Base-by-base conservation (phyloP, 1,284 basidiomycete species). In the Mycosarcoma maydis region DNA sequence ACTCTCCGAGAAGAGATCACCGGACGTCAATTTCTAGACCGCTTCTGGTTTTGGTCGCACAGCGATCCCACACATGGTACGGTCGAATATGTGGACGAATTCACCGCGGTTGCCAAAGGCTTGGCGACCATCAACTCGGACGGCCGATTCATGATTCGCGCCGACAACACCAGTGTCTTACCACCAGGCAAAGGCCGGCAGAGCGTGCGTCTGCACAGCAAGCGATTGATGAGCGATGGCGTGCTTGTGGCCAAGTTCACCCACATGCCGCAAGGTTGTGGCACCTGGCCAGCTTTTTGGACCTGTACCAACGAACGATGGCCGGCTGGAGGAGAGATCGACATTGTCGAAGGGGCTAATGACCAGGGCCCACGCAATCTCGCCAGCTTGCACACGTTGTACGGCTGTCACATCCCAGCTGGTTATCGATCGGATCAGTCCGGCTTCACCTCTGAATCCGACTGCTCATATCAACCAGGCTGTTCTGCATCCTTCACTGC, bases 211-310 rank as follows among this genome's bases (percentile, higher is more conserved):
- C 40, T 73, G 20, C 73, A 75, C 41, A 68, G 67, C 41, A 65
- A 67, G 2, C 41, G 60, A 16, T 19, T 48, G 41, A 57, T 73
- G 29, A 54, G 60, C 6, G 75, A 77, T 23, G 70, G 70, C 11
- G 38, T 77, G 17, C 41, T 72, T 24, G 69, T 75, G 3, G 55
- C 57, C 24, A 72, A 72, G 32, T 60, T 65, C 30, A 39, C 42
- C 6, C 53, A 47, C 41, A 72, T 73, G 54, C 73, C 72, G 0
- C 56, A 59, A 20, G 75, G 75, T 4, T 77, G 75, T 39, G 69
- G 48, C 7, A 71, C 71, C 2, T 80, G 78, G 78, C 78, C 78
- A 0, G 78, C 78, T 4, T 71, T 79, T 19, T 80, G 78, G 78
- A 71, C 71, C 2, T 60, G 67, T 41, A 64, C 58, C 11, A 52